These are phyloP conservation scores for Alternaria hordeiaustralica DNA, from an alignment of 2,329 filamentous ascomycete species.

Conservation along the genomic window DNA sequence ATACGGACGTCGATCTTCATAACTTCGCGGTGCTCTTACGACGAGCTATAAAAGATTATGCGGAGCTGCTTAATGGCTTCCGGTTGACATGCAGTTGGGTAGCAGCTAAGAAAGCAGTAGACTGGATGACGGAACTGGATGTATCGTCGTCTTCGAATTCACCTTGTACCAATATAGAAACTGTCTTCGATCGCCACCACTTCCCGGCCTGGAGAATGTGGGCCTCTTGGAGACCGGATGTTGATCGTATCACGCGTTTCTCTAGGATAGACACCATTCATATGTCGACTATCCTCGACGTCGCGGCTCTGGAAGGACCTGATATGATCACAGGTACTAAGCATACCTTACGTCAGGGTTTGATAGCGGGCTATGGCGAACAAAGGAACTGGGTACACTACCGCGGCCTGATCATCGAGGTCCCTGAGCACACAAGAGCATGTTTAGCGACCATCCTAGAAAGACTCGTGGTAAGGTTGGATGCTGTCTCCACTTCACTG, in stretches of 20 bases:
- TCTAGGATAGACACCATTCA: slow-evolving; percentile 17
- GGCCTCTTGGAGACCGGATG: slow-evolving; percentile 38
- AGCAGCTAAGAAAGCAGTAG: slow-evolving; percentile 25
- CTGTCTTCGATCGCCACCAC: slow-evolving; percentile 31
- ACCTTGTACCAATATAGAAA: slow-evolving; percentile 19
- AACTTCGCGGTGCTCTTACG: slow-evolving; percentile 30
- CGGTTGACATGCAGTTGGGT: slow-evolving; percentile 33
- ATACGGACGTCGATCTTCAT: slow-evolving; percentile 22
- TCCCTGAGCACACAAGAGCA: slow-evolving; percentile 24
- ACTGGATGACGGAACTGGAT: slow-evolving; percentile 30
- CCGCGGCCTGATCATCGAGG: slow-evolving; percentile 27
- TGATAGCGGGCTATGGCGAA: slow-evolving; percentile 28
- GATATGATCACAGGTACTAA: slow-evolving; percentile 29
- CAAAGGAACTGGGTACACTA: slow-evolving; percentile 22
- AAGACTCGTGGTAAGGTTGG: slow-evolving; percentile 15
- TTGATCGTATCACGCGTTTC: slow-evolving; percentile 20
- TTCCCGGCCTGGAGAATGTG: slow-evolving; percentile 40
- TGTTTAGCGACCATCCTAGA: slow-evolving; percentile 25
- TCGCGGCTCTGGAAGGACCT: slow-evolving; percentile 41
- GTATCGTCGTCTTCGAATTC: slow-evolving; percentile 11
- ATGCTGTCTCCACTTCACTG: neutral
- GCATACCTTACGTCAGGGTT: slow-evolving; percentile 28
- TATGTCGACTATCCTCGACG: slow-evolving; percentile 26
- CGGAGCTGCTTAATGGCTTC: slow-evolving; percentile 33
- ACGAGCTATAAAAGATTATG: slow-evolving; percentile 30